phyloP scores from a whole-genome alignment of 2,329 filamentous ascomycete genomes.

The Lasiodiplodia theobromae region DNA sequence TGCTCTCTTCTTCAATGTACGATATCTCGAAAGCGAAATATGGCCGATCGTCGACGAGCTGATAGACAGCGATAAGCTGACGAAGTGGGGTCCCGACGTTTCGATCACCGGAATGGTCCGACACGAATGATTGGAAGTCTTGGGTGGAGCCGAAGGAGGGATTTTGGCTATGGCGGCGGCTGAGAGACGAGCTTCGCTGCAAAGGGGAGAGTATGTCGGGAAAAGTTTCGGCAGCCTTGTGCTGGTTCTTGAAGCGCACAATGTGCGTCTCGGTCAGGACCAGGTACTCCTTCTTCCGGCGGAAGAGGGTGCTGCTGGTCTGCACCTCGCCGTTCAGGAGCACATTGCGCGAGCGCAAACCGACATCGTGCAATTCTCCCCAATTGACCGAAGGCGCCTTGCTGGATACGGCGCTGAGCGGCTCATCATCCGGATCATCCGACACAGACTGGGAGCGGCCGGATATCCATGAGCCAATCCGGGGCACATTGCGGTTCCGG shows the following conservation, averaged over 20 bases:
- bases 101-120: conserved; percentile 59
- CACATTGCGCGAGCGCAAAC: conserved; percentile 51
- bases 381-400: conserved; percentile 57
- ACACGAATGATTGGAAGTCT: conserved; percentile 63
- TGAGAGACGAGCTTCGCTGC: conserved; percentile 44
- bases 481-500: conserved; percentile 48
- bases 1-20: conserved; percentile 70
- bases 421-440: conserved; percentile 60
- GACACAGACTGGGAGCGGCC: conserved; percentile 55
- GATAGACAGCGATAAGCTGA: conserved; percentile 72
- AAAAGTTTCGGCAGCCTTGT: conserved; percentile 70
- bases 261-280: conserved; percentile 74
- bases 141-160: conserved; percentile 67
- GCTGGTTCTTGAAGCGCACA: conserved; percentile 71
- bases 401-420: conserved; percentile 57
- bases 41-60: conserved; percentile 70
- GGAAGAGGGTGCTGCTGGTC: conserved; percentile 72
- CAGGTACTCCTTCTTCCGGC: conserved; percentile 75
- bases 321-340: conserved; percentile 74
- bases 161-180: conserved; percentile 66
- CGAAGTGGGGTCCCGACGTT: conserved; percentile 67
- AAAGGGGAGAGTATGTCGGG: conserved; percentile 43
- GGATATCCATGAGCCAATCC: conserved; percentile 64
- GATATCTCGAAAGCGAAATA: conserved; percentile 73
- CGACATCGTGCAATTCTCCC: conserved; percentile 50